Conservation (phyloP, 805 yeast species). For the Blastobotrys terrestris region DNA sequence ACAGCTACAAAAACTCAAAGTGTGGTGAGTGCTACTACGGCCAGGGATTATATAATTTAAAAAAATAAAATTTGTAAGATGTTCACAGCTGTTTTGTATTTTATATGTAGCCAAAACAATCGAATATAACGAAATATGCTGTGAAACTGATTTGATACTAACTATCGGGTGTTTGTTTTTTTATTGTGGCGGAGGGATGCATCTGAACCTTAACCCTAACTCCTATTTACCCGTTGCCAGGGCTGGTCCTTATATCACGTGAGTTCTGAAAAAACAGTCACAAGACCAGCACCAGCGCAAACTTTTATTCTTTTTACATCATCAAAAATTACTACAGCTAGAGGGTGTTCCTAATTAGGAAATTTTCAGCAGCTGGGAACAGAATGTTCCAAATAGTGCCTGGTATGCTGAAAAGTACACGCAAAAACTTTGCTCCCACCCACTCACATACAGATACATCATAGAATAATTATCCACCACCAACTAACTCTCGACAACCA, state of each 20-base stretch:
- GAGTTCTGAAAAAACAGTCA: too few relatives aligned
- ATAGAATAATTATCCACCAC: neutral
- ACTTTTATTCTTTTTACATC: too few relatives aligned
- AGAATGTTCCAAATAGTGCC: neutral
- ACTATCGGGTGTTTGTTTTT: too few relatives aligned
- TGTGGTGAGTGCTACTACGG: neutral
- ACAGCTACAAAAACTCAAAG: slow-evolving; percentile 4
- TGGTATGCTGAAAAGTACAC: neutral
- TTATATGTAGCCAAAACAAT: too few relatives aligned
- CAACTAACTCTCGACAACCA: neutral
- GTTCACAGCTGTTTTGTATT: too few relatives aligned
- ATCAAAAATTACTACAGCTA: neutral
- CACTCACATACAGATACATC: neutral
- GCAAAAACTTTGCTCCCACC: neutral
- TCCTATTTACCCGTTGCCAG: too few relatives aligned
- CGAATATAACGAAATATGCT: too few relatives aligned
- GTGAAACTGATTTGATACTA: too few relatives aligned
- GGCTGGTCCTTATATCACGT: too few relatives aligned
- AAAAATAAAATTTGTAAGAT: neutral
- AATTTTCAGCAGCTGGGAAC: neutral
- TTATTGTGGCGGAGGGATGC: too few relatives aligned
- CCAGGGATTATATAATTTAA: neutral
- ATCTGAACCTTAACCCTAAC: too few relatives aligned
- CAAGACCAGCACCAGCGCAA: too few relatives aligned
- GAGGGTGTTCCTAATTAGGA: neutral